phyloP scores from a whole-genome alignment of 345 rosid species.

The Ricinus communis region DNA sequence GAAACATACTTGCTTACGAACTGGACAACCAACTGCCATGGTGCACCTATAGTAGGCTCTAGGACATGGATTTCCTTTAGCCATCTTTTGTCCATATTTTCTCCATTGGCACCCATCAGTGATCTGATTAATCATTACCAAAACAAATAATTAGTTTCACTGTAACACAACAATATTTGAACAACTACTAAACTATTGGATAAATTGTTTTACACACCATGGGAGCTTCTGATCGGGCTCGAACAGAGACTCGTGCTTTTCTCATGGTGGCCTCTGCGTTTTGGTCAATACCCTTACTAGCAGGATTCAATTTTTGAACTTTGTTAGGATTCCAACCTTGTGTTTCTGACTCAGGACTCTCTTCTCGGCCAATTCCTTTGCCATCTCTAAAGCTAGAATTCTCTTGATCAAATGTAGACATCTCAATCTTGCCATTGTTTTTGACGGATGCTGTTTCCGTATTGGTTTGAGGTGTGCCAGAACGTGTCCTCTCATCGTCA shows the following conservation, averaged over 20 bases:
- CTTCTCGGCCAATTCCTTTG: slow-evolving; percentile 56
- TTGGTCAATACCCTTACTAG: slow-evolving; percentile 46
- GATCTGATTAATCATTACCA: slow-evolving; percentile 37
- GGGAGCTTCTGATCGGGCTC: slow-evolving; percentile 97
- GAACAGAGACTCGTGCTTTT: slow-evolving; percentile 96
- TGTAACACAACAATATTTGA: neutral
- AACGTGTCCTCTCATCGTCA: slow-evolving; percentile 73
- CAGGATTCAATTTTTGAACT: slow-evolving; percentile 42
- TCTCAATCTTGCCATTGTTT: slow-evolving; percentile 29
- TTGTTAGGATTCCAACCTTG: slow-evolving; percentile 64
- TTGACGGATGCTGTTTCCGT: slow-evolving; percentile 27
- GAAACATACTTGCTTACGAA: slow-evolving; percentile 80
- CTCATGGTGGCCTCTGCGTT: slow-evolving; percentile 83
- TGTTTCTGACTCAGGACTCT: slow-evolving; percentile 65
- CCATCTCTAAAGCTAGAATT: slow-evolving; percentile 35
- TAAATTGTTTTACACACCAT: slow-evolving; percentile 58
- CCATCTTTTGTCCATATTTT: slow-evolving; percentile 98
- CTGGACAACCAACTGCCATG: slow-evolving; percentile 90
- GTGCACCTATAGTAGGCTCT: slow-evolving; percentile 98
- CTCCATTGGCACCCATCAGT: slow-evolving; percentile 97
- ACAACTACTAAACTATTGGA: neutral
- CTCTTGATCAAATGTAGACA: slow-evolving; percentile 34
- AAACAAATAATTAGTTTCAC: neutral
- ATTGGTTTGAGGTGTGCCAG: slow-evolving; percentile 43
- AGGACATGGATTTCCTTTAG: slow-evolving; percentile 97